Percentiles rank a stretch among this genome's conserved stretches.
Evolutionary conservation across 2,329 filamentous ascomycete genomes (phyloP).

Genomic region (Scytalidium lignicola): DNA sequence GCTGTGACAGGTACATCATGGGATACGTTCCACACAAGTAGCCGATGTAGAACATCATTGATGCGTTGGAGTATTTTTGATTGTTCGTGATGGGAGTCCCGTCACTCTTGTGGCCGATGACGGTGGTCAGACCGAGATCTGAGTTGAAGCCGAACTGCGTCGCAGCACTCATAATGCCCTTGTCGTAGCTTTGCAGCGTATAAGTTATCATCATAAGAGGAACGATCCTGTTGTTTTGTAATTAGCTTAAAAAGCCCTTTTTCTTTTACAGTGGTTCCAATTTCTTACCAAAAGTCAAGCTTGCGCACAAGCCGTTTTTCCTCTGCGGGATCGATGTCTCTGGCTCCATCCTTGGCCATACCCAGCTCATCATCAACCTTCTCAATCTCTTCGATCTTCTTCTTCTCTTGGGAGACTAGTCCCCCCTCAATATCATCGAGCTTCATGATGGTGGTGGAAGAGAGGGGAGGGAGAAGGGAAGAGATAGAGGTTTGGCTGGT

Average conservation of each 20-base stretch:
- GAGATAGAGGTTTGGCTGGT: too few species aligned
- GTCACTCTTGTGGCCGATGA: conserved; percentile 8
- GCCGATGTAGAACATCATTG: conserved; percentile 31
- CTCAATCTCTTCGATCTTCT: conserved; percentile 6
- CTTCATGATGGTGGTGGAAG: conserved; percentile 2
- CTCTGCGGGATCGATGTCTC: conserved; percentile 3
- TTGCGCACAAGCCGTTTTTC: conserved; percentile 11
- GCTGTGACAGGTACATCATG: conserved; percentile 26
- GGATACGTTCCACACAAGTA: conserved; percentile 29
- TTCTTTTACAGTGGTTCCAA: not conserved
- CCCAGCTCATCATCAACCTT: conserved; percentile 7
- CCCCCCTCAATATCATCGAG: conserved; percentile 6
- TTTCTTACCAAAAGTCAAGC: conserved; percentile 11
- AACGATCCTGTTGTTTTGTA: conserved; percentile 7
- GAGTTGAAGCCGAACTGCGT: conserved; percentile 27
- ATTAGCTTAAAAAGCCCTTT: conserved; percentile 1
- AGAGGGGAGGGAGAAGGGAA: too few species aligned
- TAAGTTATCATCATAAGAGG: conserved; percentile 23
- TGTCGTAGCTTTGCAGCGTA: conserved; percentile 29
- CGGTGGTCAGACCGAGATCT: conserved; percentile 17
- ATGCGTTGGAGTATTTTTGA: conserved; percentile 27
- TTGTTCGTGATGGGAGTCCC: conserved; percentile 18
- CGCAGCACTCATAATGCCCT: conserved; percentile 21
- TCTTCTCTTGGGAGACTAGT: conserved; percentile 4
- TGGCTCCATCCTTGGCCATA: conserved; percentile 2